These are phyloP conservation scores for Grigorovia humatica DNA, from an alignment of 805 yeast genomes.

Conservation along the genomic window DNA sequence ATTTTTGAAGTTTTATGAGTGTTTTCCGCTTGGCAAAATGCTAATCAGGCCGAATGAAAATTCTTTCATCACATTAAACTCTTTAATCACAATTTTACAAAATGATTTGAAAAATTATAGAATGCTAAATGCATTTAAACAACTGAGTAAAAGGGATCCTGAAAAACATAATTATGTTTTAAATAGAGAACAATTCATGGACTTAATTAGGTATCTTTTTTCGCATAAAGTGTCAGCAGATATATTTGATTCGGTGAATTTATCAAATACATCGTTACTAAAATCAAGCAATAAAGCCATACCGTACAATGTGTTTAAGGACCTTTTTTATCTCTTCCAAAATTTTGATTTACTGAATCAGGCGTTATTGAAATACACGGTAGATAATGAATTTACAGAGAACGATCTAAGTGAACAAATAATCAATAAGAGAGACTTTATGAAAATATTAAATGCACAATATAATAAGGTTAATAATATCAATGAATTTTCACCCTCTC, in stretches of 20 bases:
- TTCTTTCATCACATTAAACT: slow-evolving; percentile 29
- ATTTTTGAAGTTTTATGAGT: slow-evolving; percentile 22
- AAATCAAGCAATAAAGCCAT: slow-evolving; percentile 26
- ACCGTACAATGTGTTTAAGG: slow-evolving; percentile 30
- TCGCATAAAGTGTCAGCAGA: slow-evolving; percentile 32
- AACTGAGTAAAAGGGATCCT: slow-evolving; percentile 23
- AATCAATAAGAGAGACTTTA: slow-evolving; percentile 30
- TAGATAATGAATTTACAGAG: slow-evolving; percentile 21
- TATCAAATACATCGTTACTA: slow-evolving; percentile 20
- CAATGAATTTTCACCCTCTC: slow-evolving; percentile 33
- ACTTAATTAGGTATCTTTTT: slow-evolving; percentile 27
- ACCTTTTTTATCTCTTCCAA: slow-evolving; percentile 30
- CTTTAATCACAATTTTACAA: slow-evolving; percentile 33
- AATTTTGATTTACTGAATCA: slow-evolving; percentile 34
- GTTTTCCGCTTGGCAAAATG: slow-evolving; percentile 10
- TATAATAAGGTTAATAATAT: slow-evolving; percentile 34
- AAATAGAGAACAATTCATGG: slow-evolving; percentile 29
- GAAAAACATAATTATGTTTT: slow-evolving; percentile 22
- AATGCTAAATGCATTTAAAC: slow-evolving; percentile 26
- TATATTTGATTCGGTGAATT: slow-evolving; percentile 28
- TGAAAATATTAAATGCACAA: slow-evolving; percentile 28
- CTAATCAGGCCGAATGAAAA: slow-evolving; percentile 4
- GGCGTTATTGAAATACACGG: slow-evolving; percentile 28
- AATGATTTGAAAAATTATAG: slow-evolving; percentile 32
- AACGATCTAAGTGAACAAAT: slow-evolving; percentile 21